Base-by-base conservation (phyloP, 1,284 basidiomycete genomes). In the Phellopilus nigrolimitatus region DNA sequence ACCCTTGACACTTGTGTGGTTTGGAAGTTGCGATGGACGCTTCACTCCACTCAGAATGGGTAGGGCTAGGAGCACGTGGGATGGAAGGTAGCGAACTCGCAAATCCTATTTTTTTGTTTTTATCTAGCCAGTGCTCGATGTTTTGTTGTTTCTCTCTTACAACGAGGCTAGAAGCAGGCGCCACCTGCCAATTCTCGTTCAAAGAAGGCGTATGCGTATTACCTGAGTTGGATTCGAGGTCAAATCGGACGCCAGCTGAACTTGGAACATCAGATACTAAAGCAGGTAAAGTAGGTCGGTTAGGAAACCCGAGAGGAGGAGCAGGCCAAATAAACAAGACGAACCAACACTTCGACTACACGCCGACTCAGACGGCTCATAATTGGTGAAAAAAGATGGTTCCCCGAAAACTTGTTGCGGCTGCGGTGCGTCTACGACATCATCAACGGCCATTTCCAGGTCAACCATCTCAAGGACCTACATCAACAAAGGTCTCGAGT, bases 391-490 rank as follows among this genome's bases (percentile, higher is more conserved):
- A 21, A 21, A 8, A 21, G 27, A 24, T 12, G 31, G 25, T 4
- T 43, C 24, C 15, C 8, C 22, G 10, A 21, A 22, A 37, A 15
- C 6, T 28, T 21, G 38, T 17, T 40, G 33, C 13, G n/a, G 22
- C 25, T 24, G 39, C 9, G 47, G 21, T n/a, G 34, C 34, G 25
- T 33, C 28, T 46, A 15, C 13, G 28, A 36, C 21, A n/a, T 47
- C 44, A 39, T 47, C 37, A 47, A 49, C 17, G 22, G 41, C 40
- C 43, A 34, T 39, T 45, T 49, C 39, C 24, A 44, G 31, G 33
- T 49, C 27, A 55, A 74, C 61, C 51, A 73, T 69, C 64, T 78
- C 75, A 47, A 71, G 68, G 39, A 76, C 70, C 75, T 79, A 72
- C 68, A 62, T 62, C 54, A 53, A 54, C 39, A 53, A 51, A 58